Conservation (phyloP, 345 rosid genomes). For the Luvunga scandens region DNA sequence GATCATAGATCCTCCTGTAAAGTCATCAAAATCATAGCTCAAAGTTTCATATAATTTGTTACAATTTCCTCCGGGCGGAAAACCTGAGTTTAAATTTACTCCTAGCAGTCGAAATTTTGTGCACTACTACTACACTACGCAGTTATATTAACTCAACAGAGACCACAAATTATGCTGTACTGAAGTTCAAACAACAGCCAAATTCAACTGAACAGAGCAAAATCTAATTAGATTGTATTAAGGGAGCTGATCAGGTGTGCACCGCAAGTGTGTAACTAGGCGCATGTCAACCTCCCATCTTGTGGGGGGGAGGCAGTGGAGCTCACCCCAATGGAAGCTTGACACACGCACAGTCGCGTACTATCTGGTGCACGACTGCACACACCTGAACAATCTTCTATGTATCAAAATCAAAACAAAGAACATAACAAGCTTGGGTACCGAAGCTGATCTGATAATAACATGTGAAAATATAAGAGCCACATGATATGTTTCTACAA, state of each 20-base stretch:
- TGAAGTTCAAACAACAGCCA: neutral
- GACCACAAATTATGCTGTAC: neutral
- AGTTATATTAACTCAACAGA: neutral
- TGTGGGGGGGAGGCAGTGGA: too few relatives aligned
- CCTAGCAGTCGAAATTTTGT: too few relatives aligned
- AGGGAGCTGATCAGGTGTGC: too few relatives aligned
- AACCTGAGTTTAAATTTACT: neutral
- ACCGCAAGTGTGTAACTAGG: too few relatives aligned
- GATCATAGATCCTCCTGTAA: neutral
- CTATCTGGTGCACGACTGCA: too few relatives aligned
- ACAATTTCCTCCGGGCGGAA: neutral
- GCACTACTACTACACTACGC: neutral
- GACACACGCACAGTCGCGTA: too few relatives aligned
- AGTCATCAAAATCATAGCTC: neutral
- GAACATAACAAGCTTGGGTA: constrained; percentile 1
- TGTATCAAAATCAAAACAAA: neutral
- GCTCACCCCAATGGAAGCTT: too few relatives aligned
- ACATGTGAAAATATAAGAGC: constrained; percentile 8
- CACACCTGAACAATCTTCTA: too few relatives aligned
- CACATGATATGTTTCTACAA: constrained; percentile 28
- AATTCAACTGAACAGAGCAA: neutral
- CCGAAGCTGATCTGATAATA: constrained; percentile 8
- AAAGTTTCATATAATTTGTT: neutral
- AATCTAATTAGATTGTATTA: neutral
- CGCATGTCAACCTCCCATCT: too few relatives aligned